Conservation (phyloP, 352 stramenopile genomes). For the Pythium periplocum region DNA sequence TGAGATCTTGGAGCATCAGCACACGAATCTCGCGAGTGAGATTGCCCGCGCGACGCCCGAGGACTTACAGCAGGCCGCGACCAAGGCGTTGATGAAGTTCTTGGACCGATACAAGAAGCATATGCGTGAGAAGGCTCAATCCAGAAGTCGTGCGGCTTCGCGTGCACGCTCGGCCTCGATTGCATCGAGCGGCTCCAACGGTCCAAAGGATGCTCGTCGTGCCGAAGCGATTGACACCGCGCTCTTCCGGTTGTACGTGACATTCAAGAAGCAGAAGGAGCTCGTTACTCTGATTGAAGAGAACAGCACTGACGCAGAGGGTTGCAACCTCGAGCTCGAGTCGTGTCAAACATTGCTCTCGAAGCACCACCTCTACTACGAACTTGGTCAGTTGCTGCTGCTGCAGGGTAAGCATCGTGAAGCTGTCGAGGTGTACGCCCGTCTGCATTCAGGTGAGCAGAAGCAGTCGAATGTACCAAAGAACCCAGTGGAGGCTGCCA, state of each 20-base stretch:
- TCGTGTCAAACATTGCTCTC: slow-evolving; percentile 58
- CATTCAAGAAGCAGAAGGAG: slow-evolving; percentile 78
- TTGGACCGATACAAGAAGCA: slow-evolving; percentile 80
- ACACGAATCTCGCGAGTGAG: slow-evolving; percentile 41
- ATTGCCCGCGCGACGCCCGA: slow-evolving; percentile 49
- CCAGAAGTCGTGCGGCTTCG: slow-evolving; percentile 16
- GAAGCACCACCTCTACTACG: slow-evolving; percentile 79
- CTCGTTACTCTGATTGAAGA: slow-evolving; percentile 71
- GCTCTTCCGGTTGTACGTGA: slow-evolving; percentile 74
- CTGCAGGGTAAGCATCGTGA: slow-evolving; percentile 65
- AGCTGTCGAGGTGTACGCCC: slow-evolving; percentile 78
- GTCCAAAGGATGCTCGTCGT: slow-evolving; percentile 64
- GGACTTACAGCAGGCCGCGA: slow-evolving; percentile 52
- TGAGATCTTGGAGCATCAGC: slow-evolving; percentile 49
- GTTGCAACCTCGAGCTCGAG: slow-evolving; percentile 58
- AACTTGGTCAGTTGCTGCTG: slow-evolving; percentile 62
- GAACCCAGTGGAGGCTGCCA: slow-evolving; percentile 84
- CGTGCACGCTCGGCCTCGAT: slow-evolving; percentile 16
- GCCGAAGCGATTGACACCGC: slow-evolving; percentile 83
- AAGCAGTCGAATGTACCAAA: slow-evolving; percentile 85
- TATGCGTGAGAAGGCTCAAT: slow-evolving; percentile 55
- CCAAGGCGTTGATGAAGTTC: slow-evolving; percentile 78
- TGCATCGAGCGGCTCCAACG: slow-evolving; percentile 2
- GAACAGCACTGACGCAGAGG: slow-evolving; percentile 42
- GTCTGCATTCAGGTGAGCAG: slow-evolving; percentile 71